Evolutionary conservation across 2,329 filamentous ascomycete genomes (phyloP).

Genomic region (Exophiala calicioides): DNA sequence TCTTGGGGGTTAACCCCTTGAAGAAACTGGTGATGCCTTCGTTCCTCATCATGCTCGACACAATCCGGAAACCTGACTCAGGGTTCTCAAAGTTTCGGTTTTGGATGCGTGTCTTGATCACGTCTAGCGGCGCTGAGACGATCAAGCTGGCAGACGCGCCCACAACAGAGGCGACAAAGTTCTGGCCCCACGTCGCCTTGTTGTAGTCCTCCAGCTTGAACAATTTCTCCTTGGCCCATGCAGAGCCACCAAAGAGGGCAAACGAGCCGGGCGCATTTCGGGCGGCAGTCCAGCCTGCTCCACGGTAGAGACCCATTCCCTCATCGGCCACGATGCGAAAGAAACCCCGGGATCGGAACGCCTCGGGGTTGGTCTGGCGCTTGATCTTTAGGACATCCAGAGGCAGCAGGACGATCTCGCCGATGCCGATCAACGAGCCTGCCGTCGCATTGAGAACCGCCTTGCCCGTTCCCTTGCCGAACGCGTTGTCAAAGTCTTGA

Average conservation of each 20-base stretch:
- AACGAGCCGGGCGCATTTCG: slow-evolving; percentile 97
- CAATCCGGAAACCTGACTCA: slow-evolving; percentile 87
- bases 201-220: slow-evolving; percentile 93
- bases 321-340: slow-evolving; percentile 89
- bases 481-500: slow-evolving; percentile 79
- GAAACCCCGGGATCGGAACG: slow-evolving; percentile 90
- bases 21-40: slow-evolving; percentile 89
- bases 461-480: slow-evolving; percentile 97
- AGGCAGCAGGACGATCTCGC: slow-evolving; percentile 91
- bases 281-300: slow-evolving; percentile 96
- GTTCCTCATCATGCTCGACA: slow-evolving; percentile 88
- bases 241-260: slow-evolving; percentile 94
- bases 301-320: slow-evolving; percentile 91
- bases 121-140: slow-evolving; percentile 93
- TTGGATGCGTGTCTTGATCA: slow-evolving; percentile 98
- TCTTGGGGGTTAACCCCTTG: slow-evolving; percentile 95
- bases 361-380: slow-evolving; percentile 97
- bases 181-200: slow-evolving; percentile 88
- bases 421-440: slow-evolving; percentile 92
- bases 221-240: slow-evolving; percentile 95
- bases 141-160: slow-evolving; percentile 93
- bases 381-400: slow-evolving; percentile 99
- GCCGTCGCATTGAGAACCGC: slow-evolving; percentile 97
- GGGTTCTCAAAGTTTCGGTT: slow-evolving; percentile 99
- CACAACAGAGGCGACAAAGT: slow-evolving; percentile 94